phyloP scores from a whole-genome alignment of 1,284 basidiomycete species.

The Papiliotrema fonsecae region DNA sequence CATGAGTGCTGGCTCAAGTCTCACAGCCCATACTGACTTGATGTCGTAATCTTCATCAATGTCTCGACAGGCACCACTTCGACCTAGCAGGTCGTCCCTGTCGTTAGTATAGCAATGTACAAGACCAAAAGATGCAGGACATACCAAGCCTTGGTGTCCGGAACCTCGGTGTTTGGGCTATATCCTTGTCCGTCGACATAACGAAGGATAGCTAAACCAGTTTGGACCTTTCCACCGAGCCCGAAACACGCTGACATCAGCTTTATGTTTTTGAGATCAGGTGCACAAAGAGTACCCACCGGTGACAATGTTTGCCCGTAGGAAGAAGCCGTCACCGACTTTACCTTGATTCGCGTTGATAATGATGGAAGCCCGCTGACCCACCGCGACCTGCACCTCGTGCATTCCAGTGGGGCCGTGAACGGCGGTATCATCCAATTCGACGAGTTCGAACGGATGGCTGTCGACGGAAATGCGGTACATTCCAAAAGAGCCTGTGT shows the following conservation, averaged over 20 bases:
- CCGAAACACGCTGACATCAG: conserved; percentile 6
- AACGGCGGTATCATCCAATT: conserved; percentile 28
- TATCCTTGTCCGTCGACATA: conserved; percentile 14
- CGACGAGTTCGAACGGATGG: conserved; percentile 29
- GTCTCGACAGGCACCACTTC: conserved; percentile 4
- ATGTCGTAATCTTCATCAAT: conserved; percentile 21
- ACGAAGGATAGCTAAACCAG: conserved; percentile 15
- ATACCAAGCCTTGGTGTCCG: conserved; percentile 20
- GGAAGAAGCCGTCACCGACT: conserved; percentile 30
- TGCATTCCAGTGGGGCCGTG: conserved; percentile 13
- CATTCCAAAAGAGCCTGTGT: conserved; percentile 18
- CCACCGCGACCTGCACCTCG: conserved; percentile 23
- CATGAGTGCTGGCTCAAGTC: no score
- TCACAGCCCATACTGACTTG: conserved; percentile 5
- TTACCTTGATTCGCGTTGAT: conserved; percentile 30
- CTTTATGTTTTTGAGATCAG: not conserved
- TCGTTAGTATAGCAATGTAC: not conserved
- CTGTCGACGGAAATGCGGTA: conserved; percentile 29
- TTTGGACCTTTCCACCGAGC: not conserved
- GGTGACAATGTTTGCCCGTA: conserved; percentile 28
- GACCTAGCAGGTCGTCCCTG: conserved; percentile 7
- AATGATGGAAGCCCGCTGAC: conserved; percentile 39
- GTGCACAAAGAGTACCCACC: conserved; percentile 2
- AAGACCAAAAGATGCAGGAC: conserved; percentile 3
- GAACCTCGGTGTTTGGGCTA: conserved; percentile 5